Base-by-base conservation (phyloP, 2,329 filamentous ascomycete species). In the Ceratocystis ficicola region DNA sequence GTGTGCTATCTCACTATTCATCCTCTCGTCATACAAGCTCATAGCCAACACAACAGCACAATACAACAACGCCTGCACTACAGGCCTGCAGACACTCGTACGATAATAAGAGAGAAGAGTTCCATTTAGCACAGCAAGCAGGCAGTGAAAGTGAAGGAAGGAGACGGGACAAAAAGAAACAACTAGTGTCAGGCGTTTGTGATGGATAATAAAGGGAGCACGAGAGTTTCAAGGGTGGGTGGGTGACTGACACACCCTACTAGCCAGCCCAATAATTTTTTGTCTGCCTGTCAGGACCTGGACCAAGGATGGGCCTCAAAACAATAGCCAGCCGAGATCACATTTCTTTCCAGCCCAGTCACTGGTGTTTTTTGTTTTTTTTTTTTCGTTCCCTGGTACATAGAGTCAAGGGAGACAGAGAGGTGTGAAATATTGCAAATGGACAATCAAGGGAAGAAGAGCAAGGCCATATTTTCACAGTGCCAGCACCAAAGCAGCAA, bases 291-390 rank as follows among this genome's bases (percentile, higher is more conserved):
- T 59, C 28, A 59, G 12, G 12, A 32, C 25, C 52, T n/a, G n/a
- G 28, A 17, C 8, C 55, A 59, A 15, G 55, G 55, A 59, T 59
- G 55, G 44, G 55, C 55, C 55, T 59, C 55, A 59, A 59, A 59
- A 17, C 22, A 7, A n/a, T 5, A 15, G 10, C 48, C 48, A 15
- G 48, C 22, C 8, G 48, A 25, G 25, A 22, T 50, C 46, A 48
- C 1, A n/a, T 8, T 41, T 41, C 36, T 4, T 41, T 5, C 36
- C 15, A 41, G 36, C 36, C 36, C 12, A 41, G 36, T 41, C 36
- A 12, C 36, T 12, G 3, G 1, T 15, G 12, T 41, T 41, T 41
- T 41, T 36, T 41, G 1, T 1, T 12, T 41, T 12, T 41, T 12
- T 41, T 41, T 41, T 41, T 41, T 41, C 1, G 36, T 41, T 41